These are phyloP conservation scores for Ascochyta clinopodiicola DNA, from an alignment of 2,329 filamentous ascomycete species.

Conservation along the genomic window DNA sequence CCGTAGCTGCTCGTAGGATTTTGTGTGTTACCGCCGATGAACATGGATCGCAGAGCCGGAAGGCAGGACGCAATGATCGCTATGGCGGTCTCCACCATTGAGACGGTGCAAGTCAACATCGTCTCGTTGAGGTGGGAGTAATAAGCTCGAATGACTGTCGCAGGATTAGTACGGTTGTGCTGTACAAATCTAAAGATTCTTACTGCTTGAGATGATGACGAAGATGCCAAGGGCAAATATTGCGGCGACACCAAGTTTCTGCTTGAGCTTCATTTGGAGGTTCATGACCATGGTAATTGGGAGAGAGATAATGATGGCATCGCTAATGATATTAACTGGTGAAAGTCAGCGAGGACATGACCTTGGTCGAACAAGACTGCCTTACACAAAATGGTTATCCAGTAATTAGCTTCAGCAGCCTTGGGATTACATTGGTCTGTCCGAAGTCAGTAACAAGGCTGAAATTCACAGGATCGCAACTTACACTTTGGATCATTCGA, in stretches of 20 bases:
- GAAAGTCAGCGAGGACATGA: background rate
- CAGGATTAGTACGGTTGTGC: constrained; percentile 1
- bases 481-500: constrained; percentile 26
- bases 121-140: constrained; percentile 28
- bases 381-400: constrained; percentile 32
- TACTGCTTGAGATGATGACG: constrained; percentile 34
- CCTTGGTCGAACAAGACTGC: background rate
- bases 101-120: constrained; percentile 34
- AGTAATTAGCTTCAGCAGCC: constrained; percentile 29
- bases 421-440: constrained; percentile 30
- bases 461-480: background rate
- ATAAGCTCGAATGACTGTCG: constrained; percentile 29
- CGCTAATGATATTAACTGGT: constrained; percentile 31
- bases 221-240: constrained; percentile 34
- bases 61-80: constrained; percentile 53
- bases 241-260: constrained; percentile 29
- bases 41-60: constrained; percentile 34
- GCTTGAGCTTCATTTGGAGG: constrained; percentile 32
- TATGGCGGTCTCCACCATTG: constrained; percentile 39
- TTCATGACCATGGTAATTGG: constrained; percentile 32
- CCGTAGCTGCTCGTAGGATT: constrained; percentile 29
- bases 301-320: constrained; percentile 29
- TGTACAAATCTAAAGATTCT: background rate
- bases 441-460: constrained; percentile 10
- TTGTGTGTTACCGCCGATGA: constrained; percentile 25